Evolutionary conservation across 2,329 filamentous ascomycete species (phyloP).

Genomic region (Trichoderma koningiopsis): DNA sequence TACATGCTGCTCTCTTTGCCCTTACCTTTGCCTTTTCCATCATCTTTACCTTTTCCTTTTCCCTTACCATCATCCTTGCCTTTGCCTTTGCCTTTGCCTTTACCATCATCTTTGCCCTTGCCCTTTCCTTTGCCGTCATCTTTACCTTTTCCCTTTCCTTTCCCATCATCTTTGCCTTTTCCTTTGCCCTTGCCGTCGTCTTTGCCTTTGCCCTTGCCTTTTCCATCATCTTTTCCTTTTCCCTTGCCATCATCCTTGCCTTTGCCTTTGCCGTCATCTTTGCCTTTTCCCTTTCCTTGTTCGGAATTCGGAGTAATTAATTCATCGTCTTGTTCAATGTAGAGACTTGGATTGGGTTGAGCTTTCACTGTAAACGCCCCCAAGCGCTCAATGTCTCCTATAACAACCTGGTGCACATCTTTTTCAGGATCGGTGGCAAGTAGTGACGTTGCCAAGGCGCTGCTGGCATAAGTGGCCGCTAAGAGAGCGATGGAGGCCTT

Average conservation of each 20-base stretch:
- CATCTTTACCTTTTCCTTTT: neutral
- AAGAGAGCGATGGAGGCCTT: constrained; percentile 7
- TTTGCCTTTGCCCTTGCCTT: neutral
- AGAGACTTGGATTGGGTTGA: neutral
- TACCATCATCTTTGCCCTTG: neutral
- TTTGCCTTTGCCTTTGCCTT: neutral
- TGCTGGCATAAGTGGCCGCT: neutral
- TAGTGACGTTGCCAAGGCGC: neutral
- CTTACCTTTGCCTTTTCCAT: neutral
- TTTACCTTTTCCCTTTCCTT: neutral
- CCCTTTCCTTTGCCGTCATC: neutral
- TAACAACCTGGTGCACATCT: neutral
- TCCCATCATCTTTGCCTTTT: neutral
- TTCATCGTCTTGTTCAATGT: neutral
- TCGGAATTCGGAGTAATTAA: neutral
- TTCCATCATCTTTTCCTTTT: neutral
- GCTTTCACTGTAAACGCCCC: neutral
- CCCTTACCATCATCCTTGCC: neutral
- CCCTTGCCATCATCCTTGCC: neutral
- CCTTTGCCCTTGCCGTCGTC: neutral
- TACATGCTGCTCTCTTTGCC: neutral
- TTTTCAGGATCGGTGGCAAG: neutral
- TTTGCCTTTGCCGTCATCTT: neutral
- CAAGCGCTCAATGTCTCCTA: neutral
- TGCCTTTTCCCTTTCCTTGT: neutral